A percentile compares a stretch with the other conserved stretches of the same genome.
These are phyloP conservation scores for Diaporthe ampelina DNA, from an alignment of 2,329 filamentous ascomycete species.

Conservation along the genomic window DNA sequence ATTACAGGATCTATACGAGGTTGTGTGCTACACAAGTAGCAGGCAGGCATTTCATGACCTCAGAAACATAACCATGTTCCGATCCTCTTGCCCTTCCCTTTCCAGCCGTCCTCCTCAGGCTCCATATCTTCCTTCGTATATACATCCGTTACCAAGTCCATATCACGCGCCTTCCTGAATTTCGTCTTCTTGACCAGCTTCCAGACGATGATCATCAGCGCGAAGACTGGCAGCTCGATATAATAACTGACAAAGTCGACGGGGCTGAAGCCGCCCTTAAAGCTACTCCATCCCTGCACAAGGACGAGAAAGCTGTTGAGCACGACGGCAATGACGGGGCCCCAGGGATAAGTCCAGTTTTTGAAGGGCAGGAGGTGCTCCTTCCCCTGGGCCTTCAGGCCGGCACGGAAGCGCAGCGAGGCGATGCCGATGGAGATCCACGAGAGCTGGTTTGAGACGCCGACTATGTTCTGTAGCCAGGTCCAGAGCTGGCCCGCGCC, in stretches of 20 bases:
- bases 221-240: constrained; percentile 73
- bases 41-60: background rate
- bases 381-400: constrained; percentile 68
- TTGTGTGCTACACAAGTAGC: background rate
- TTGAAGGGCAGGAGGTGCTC: constrained; percentile 74
- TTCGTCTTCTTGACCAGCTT: constrained; percentile 54
- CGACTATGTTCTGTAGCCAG: constrained; percentile 77
- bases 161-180: constrained; percentile 41
- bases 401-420: constrained; percentile 75
- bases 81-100: constrained; percentile 2
- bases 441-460: constrained; percentile 76
- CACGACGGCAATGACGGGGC: constrained; percentile 68
- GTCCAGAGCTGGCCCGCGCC: constrained; percentile 75
- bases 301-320: constrained; percentile 73
- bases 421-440: constrained; percentile 76
- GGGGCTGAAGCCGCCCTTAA: constrained; percentile 69
- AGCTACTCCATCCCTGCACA: constrained; percentile 74
- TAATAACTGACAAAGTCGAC: constrained; percentile 76
- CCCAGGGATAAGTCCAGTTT: constrained; percentile 77
- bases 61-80: constrained; percentile 39
- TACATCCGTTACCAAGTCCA: constrained; percentile 46
- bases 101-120: constrained; percentile 31
- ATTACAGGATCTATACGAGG: background rate
- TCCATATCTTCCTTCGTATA: constrained; percentile 42
- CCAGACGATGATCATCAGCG: constrained; percentile 68